Base-by-base conservation (phyloP, 768 basidiomycete species). In the Psilocybe tampanensis region DNA sequence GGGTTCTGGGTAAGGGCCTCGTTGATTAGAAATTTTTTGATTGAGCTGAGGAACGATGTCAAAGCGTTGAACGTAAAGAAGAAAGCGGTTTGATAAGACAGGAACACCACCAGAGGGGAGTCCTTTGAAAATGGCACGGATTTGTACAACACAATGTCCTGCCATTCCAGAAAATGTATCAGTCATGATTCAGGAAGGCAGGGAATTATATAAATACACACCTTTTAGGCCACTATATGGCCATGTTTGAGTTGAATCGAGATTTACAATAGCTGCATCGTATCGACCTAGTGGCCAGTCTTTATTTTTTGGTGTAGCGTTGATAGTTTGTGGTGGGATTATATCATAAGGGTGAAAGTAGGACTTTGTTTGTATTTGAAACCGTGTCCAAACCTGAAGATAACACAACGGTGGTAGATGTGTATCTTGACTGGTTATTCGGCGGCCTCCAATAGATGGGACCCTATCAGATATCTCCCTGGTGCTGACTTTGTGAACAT, bases 381-480 rank as follows among this genome's bases (percentile, higher is more conserved):
- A 34, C 13, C 54, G 58, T 17, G 57, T 62, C 73, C 72, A 74
- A 8, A 72, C 58, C 41, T 70, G 55, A n/a, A 73, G 49, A 43
- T 65, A 48, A n/a, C n/a, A n/a, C 6, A 52, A 26, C 50, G 67
- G 63, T 9, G 70, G 63, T 9, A 67, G 60, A 29, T 41, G 59
- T n/a, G n/a, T n/a, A 13, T 44, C 39, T 12, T 24, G 19, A n/a
- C 42, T 21, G 1, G 55, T 33, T 32, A 51, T 17, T n/a, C 60
- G 48, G 3, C 55, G 47, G 12, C 65, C 62, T 12, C 65, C 62
- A 41, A 66, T 33, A 21, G 19, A n/a, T 23, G 22, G n/a, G 34
- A 60, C 45, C 11, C 33, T 44, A 50, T 49, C 32, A 32, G 57
- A 22, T n/a, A 44, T 26, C 2, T 26, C 18, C 12, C 22, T n/a